These are phyloP conservation scores for Lipomyces starkeyi DNA, from an alignment of 805 yeast species.

Conservation along the genomic window DNA sequence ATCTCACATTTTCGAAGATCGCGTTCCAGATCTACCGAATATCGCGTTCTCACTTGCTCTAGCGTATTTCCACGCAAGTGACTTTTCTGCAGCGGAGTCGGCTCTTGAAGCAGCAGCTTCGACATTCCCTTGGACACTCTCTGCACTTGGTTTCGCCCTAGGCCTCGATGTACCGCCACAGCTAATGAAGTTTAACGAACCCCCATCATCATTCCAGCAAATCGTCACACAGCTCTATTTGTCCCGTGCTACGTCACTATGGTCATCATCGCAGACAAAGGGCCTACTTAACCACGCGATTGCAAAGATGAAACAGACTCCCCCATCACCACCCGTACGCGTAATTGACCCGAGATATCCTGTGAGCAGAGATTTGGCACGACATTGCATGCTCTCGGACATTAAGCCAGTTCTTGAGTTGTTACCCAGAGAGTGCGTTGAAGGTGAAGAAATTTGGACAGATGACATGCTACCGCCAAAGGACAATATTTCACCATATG, in stretches of 20 bases:
- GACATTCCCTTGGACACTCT: constrained; percentile 64
- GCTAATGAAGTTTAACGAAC: constrained; percentile 25
- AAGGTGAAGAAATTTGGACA: constrained; percentile 37
- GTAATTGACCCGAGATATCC: constrained; percentile 14
- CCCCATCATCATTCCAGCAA: constrained; percentile 36
- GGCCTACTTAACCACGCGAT: constrained; percentile 25
- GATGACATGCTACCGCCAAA: constrained; percentile 41
- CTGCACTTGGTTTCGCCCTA: constrained; percentile 55
- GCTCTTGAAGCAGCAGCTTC: constrained; percentile 59
- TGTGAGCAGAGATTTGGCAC: constrained; percentile 36
- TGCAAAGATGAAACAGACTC: constrained; percentile 9
- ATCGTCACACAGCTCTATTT: constrained; percentile 37
- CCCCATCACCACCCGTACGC: constrained; percentile 21
- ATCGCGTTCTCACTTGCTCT: constrained; percentile 68
- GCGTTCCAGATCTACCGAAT: constrained; percentile 75
- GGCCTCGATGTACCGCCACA: constrained; percentile 39
- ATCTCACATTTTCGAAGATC: constrained; percentile 61
- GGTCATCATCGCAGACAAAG: constrained; percentile 37
- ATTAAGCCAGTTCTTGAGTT: constrained; percentile 35
- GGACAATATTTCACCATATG: constrained; percentile 40
- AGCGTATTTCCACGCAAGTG: constrained; percentile 56
- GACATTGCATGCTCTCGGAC: constrained; percentile 41
- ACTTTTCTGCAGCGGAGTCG: constrained; percentile 53
- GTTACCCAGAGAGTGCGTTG: constrained; percentile 37
- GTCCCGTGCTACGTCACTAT: constrained; percentile 37